These are phyloP conservation scores for Leccinum pellstonianum DNA, from an alignment of 768 basidiomycete genomes.

Conservation along the genomic window DNA sequence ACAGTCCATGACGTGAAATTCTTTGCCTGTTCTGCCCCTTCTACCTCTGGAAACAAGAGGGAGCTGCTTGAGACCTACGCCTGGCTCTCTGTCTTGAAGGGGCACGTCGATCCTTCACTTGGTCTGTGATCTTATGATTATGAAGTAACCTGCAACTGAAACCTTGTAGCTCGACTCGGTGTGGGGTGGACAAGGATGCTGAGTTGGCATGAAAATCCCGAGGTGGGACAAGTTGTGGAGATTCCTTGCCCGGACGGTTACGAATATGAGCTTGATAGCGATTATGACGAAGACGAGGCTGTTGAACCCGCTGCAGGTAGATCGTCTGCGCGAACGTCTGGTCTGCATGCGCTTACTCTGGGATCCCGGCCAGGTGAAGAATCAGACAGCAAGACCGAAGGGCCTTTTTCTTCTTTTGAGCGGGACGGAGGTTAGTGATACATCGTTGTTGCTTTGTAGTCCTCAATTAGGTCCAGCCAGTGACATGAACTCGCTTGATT, in stretches of 20 bases:
- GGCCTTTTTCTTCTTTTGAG: slow-evolving; percentile 12
- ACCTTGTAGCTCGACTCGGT: slow-evolving; percentile 10
- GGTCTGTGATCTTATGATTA: slow-evolving; percentile 5
- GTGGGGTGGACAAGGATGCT: slow-evolving; percentile 11
- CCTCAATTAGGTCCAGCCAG: slow-evolving; percentile 13
- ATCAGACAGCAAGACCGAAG: not conserved
- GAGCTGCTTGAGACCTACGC: slow-evolving; percentile 11
- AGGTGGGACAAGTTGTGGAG: not conserved
- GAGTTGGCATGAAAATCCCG: not conserved
- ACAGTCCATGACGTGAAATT: slow-evolving; percentile 21
- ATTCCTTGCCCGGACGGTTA: slow-evolving; percentile 10
- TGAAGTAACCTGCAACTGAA: not conserved
- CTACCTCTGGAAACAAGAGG: not conserved
- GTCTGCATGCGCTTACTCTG: slow-evolving; percentile 1
- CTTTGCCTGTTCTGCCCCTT: slow-evolving; percentile 7
- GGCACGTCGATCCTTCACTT: slow-evolving; percentile 3
- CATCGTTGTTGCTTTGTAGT: not conserved
- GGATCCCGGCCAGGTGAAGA: slow-evolving; percentile 4
- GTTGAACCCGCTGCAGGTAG: slow-evolving; percentile 5
- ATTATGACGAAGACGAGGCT: slow-evolving; percentile 22
- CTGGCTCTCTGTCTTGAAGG: slow-evolving; percentile 15
- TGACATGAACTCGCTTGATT: not conserved
- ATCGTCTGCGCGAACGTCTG: not conserved
- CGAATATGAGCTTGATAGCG: slow-evolving; percentile 27
- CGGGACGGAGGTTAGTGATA: slow-evolving; percentile 7